phyloP scores from a whole-genome alignment of 2,329 filamentous ascomycete species.

The Aspergillus sp. region DNA sequence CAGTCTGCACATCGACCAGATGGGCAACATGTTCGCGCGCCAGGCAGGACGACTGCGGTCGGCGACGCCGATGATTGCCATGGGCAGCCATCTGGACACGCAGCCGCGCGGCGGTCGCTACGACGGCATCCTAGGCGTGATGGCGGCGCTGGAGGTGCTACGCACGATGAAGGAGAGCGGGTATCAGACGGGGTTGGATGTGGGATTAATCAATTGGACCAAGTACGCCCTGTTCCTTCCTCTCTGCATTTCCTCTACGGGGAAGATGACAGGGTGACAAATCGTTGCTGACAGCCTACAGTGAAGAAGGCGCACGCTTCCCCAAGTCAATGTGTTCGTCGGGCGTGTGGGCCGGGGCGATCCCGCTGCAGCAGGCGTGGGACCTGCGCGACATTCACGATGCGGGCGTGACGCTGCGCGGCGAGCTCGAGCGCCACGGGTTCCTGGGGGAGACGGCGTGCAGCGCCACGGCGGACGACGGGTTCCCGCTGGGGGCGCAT shows the following conservation, averaged over 20 bases:
- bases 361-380: constrained; percentile 60
- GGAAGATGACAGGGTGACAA: too few relatives aligned
- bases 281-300: constrained; percentile 33
- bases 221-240: constrained; percentile 53
- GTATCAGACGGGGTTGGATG: constrained; percentile 63
- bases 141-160: constrained; percentile 68
- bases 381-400: constrained; percentile 57
- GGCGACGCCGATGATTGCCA: constrained; percentile 33
- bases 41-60: constrained; percentile 18
- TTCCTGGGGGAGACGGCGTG: constrained; percentile 60
- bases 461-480: constrained; percentile 41
- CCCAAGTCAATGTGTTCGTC: constrained; percentile 70
- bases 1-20: constrained; percentile 61
- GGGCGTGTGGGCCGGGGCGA: constrained; percentile 68
- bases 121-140: constrained; percentile 70
- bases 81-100: constrained; percentile 45
- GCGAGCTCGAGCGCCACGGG: constrained; percentile 64
- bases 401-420: constrained; percentile 55
- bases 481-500: constrained; percentile 66
- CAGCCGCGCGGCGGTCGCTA: constrained; percentile 50
- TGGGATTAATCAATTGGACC: constrained; percentile 63
- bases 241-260: not conserved
- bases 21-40: constrained; percentile 42
- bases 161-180: constrained; percentile 62
- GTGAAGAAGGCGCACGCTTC: constrained; percentile 75